Percentiles rank a stretch among this genome's conserved stretches.
Evolutionary conservation across 108 stramenopile species (phyloP).

Genomic region (Conticribra weissflogii): DNA sequence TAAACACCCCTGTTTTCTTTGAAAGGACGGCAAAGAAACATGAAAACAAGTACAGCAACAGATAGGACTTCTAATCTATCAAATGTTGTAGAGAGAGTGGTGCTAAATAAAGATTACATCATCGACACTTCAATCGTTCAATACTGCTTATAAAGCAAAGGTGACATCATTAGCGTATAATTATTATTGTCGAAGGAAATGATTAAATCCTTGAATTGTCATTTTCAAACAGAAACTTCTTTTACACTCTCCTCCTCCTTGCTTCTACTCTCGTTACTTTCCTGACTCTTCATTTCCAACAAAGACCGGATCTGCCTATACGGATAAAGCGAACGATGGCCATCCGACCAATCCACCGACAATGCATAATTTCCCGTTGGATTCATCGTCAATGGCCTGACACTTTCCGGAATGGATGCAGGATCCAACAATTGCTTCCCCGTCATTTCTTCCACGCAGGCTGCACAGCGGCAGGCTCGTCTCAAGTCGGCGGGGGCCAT

Average conservation of each 20-base stretch:
- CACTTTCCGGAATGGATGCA: constrained; percentile 56
- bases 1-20: no score
- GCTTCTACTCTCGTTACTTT: background rate
- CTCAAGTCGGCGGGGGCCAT: constrained; percentile 68
- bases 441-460: constrained; percentile 92
- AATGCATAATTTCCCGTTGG: constrained; percentile 91
- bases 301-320: constrained; percentile 67
- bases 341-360: constrained; percentile 90
- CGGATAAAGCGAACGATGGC: constrained; percentile 86
- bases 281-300: constrained; percentile 9
- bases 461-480: constrained; percentile 85
- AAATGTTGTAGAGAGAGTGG: no score
- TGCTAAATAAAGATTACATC: no score
- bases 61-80: no score
- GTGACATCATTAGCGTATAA: no score
- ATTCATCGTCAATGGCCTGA: constrained; percentile 65
- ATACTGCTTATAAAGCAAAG: no score
- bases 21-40: no score
- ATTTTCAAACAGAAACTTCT: no score
- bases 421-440: constrained; percentile 80
- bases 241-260: background rate
- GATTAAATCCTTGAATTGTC: no score
- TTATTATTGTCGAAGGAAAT: no score
- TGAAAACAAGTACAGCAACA: no score
- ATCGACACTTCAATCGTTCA: no score